Conservation (phyloP, 2,329 filamentous ascomycete genomes). For the Neurospora sp. region DNA sequence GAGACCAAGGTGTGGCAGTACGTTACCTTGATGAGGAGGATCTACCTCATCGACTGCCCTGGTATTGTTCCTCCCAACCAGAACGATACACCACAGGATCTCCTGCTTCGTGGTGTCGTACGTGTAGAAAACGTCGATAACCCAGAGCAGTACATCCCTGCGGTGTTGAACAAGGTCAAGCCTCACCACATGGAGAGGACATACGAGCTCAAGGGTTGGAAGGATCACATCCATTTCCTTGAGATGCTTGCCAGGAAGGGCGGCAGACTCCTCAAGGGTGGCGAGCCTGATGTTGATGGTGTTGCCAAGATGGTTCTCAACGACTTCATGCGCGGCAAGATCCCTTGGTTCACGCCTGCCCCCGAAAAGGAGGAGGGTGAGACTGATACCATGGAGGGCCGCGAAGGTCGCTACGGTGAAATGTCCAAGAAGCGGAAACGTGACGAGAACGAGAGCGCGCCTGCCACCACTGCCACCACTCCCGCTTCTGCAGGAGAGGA, state of each 20-base stretch:
- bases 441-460: conserved; percentile 39
- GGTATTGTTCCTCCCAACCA: conserved; percentile 88
- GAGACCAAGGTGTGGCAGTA: conserved; percentile 98
- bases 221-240: conserved; percentile 70
- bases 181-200: conserved; percentile 83
- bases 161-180: conserved; percentile 72
- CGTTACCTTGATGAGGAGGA: conserved; percentile 81
- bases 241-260: conserved; percentile 80
- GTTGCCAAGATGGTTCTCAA: conserved; percentile 96
- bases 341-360: conserved; percentile 89
- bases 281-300: conserved; percentile 90
- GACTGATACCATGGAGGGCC: conserved; percentile 50
- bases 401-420: conserved; percentile 72
- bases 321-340: conserved; percentile 89
- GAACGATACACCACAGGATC: conserved; percentile 74
- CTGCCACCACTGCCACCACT: conserved; percentile 23
- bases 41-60: conserved; percentile 91
- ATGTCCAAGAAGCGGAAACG: conserved; percentile 74
- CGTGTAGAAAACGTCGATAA: conserved; percentile 94
- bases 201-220: conserved; percentile 77
- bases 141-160: conserved; percentile 89
- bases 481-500: conserved; percentile 19
- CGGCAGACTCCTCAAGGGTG: conserved; percentile 77
- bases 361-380: conserved; percentile 49
- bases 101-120: conserved; percentile 83